phyloP scores from a whole-genome alignment of 1,284 basidiomycete genomes.

The Coriolopsis trogii region DNA sequence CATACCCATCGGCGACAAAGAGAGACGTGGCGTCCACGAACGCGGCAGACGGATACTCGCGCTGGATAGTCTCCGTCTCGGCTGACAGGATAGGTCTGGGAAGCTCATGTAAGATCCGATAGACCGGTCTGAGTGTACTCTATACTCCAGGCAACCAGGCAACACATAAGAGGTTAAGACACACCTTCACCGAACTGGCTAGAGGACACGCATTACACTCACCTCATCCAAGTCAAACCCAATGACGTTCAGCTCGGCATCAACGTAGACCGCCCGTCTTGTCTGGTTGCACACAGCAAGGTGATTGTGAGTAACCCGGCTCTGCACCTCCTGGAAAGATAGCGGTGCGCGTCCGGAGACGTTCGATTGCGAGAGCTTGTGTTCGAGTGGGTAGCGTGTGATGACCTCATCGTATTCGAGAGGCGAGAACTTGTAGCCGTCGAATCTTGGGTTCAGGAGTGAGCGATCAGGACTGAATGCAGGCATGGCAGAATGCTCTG shows the following conservation, averaged over 20 bases:
- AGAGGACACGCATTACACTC: slow-evolving; percentile 30
- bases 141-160: slow-evolving; percentile 36
- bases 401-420: slow-evolving; percentile 59
- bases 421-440: slow-evolving; percentile 77
- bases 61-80: slow-evolving; percentile 41
- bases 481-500: no score
- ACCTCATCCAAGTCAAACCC: slow-evolving; percentile 62
- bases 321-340: slow-evolving; percentile 81
- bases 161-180: no score
- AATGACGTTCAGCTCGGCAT: slow-evolving; percentile 66
- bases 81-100: slow-evolving; percentile 51
- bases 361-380: slow-evolving; percentile 61
- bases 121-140: slow-evolving; percentile 55
- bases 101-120: slow-evolving; percentile 61
- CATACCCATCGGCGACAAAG: slow-evolving; percentile 75
- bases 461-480: slow-evolving; percentile 42
- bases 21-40: slow-evolving; percentile 56
- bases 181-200: background rate
- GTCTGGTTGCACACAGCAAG: slow-evolving; percentile 54
- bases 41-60: slow-evolving; percentile 79
- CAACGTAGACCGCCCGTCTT: slow-evolving; percentile 68
- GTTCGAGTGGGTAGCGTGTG: slow-evolving; percentile 50
- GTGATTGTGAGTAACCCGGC: slow-evolving; percentile 86
- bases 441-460: slow-evolving; percentile 82
- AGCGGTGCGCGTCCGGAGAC: slow-evolving; percentile 61